Base-by-base conservation (phyloP, 345 rosid genomes). In the Brassica juncea region DNA sequence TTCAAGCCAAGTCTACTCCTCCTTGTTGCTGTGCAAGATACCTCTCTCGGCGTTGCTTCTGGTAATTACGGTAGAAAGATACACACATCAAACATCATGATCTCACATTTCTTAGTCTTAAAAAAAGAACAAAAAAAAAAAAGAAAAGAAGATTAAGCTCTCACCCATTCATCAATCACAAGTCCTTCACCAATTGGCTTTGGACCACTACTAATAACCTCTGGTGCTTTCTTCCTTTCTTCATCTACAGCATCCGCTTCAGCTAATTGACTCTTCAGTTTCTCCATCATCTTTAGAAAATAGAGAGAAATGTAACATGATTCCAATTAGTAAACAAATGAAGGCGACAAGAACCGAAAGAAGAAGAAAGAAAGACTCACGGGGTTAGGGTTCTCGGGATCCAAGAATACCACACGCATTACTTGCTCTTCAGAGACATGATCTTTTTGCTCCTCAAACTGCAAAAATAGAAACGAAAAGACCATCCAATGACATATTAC, bases 361-460 rank as follows among this genome's bases (percentile, higher is more conserved):
- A 37, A 68, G 59, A 76, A 4, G 11, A 71, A 34, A 8, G 7
- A 71, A 9, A 19, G 47, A 86, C 92, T 88, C 79, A 95, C 99
- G 23, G 93, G 84, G 73, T 81, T 81, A 30, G 94, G 76, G 31
- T 85, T 87, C 35, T 81, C 89, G 2, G 98, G 97, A 86, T 95
- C 94, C n/a, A 95, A 84, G 76, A 93, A 93, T 71, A 91, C 84
- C 66, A 93, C 99, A 21, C 87, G 93, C 84, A 93, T 75, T 72
- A 94, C 89, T 82, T 91, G 90, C 84, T 94, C 98, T 19, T 84
- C 85, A 5, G 88, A 86, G 23, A 86, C 89, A 72, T 91, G 90
- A 74, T 94, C 99, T 81, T 86, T 93, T 81, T 86, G 97, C 81
- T 93, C 99, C 30, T 94, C 96, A 87, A 93, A 94, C 99, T 94